phyloP scores from a whole-genome alignment of 352 stramenopile species.

The Phytophthora tentaculata region DNA sequence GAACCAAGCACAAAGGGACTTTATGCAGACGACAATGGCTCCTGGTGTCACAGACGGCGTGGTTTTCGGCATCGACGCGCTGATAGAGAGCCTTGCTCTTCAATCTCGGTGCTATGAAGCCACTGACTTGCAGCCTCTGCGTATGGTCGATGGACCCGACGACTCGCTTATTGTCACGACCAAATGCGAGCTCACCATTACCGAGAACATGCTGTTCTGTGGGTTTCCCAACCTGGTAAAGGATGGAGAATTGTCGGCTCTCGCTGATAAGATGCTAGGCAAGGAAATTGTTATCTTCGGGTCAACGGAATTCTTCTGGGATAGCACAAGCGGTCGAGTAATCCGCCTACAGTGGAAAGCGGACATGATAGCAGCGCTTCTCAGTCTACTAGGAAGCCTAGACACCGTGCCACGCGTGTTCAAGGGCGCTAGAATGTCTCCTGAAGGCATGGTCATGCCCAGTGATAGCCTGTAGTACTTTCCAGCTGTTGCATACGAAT shows the following conservation, averaged over 20 bases:
- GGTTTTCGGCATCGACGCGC: neutral
- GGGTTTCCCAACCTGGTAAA: neutral
- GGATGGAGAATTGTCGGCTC: neutral
- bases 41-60: neutral
- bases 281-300: neutral
- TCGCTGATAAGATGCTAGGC: neutral
- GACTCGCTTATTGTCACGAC: neutral
- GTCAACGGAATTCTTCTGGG: neutral
- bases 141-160: neutral
- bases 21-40: neutral
- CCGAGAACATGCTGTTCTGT: neutral
- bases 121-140: neutral
- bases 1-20: neutral
- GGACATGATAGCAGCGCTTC: neutral
- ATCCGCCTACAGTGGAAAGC: neutral
- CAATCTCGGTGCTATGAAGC: neutral
- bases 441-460: neutral
- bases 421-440: neutral
- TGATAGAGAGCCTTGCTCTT: neutral
- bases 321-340: neutral
- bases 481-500: neutral
- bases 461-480: neutral
- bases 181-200: neutral
- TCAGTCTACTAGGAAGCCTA: neutral
- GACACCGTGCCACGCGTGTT: neutral